Conservation (phyloP, 768 basidiomycete species). For the Pisolithus microcarpus region DNA sequence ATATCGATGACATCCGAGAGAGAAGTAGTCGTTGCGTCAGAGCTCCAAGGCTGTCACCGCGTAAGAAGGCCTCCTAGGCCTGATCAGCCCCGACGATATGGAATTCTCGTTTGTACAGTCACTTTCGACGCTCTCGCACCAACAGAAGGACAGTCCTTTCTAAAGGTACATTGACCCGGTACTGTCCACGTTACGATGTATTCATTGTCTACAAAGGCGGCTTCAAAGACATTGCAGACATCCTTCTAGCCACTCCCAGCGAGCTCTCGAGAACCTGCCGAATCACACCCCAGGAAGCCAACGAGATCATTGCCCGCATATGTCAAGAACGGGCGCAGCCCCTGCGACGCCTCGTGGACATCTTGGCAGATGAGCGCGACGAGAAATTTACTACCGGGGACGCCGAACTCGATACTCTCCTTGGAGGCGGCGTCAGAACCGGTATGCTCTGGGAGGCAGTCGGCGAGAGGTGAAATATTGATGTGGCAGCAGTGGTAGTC, state of each 20-base stretch:
- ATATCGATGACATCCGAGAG: not conserved
- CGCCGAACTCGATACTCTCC: conserved; percentile 49
- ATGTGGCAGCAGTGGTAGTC: not conserved
- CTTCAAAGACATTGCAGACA: conserved; percentile 39
- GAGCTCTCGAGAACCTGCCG: conserved; percentile 54
- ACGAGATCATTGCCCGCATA: conserved; percentile 43
- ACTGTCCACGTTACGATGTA: not conserved
- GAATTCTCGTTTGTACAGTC: conserved; percentile 3
- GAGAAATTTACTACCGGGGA: conserved; percentile 73
- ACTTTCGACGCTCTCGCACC: conserved; percentile 20
- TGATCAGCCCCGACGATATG: conserved; percentile 1
- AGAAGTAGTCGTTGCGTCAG: not conserved
- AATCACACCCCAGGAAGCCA: conserved; percentile 42
- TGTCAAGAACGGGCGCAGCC: conserved; percentile 36
- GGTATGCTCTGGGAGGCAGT: conserved; percentile 83
- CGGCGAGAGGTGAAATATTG: conserved; percentile 69
- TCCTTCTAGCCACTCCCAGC: conserved; percentile 41
- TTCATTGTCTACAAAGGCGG: conserved; percentile 34
- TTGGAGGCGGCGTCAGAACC: conserved; percentile 75
- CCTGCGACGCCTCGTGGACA: conserved; percentile 36
- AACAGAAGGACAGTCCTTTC: conserved; percentile 31
- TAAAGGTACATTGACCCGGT: conserved; percentile 26
- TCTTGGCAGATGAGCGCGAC: conserved; percentile 28
- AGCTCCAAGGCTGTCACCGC: not conserved
- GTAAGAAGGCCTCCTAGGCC: no score